phyloP scores from a whole-genome alignment of 352 stramenopile genomes.

The Aphanomyces invadans region DNA sequence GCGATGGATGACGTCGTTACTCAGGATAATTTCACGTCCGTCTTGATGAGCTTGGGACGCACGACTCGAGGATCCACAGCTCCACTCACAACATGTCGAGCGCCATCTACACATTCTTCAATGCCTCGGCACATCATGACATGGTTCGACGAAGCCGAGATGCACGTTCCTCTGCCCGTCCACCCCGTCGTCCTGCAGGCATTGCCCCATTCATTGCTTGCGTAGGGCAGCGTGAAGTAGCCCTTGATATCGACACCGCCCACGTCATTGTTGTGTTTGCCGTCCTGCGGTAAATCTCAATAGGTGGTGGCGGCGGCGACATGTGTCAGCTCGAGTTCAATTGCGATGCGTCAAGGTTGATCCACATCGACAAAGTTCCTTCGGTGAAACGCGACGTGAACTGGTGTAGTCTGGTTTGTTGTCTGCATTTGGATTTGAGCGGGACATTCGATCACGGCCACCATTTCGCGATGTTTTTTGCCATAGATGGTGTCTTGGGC shows the following conservation, averaged over 20 bases:
- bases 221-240: conserved; percentile 14
- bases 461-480: background rate
- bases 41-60: background rate
- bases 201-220: no score
- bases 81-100: conserved; percentile 10
- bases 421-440: conserved; percentile 21
- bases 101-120: conserved; percentile 4
- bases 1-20: background rate
- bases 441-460: background rate
- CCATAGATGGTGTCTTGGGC: no score
- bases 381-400: conserved; percentile 4
- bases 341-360: conserved; percentile 5
- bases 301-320: conserved; percentile 14
- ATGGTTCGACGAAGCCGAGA: conserved; percentile 23
- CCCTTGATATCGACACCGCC: conserved; percentile 19
- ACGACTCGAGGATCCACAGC: conserved; percentile 14
- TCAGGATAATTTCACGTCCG: background rate
- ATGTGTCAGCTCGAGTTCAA: conserved; percentile 19
- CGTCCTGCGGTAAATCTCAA: conserved; percentile 13
- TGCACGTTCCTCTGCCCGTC: background rate
- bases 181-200: no score
- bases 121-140: conserved; percentile 8
- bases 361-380: conserved; percentile 3
- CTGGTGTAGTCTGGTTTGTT: background rate
- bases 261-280: conserved; percentile 19